Base-by-base conservation (phyloP, 2,329 filamentous ascomycete genomes). In the Trichoderma sp. region DNA sequence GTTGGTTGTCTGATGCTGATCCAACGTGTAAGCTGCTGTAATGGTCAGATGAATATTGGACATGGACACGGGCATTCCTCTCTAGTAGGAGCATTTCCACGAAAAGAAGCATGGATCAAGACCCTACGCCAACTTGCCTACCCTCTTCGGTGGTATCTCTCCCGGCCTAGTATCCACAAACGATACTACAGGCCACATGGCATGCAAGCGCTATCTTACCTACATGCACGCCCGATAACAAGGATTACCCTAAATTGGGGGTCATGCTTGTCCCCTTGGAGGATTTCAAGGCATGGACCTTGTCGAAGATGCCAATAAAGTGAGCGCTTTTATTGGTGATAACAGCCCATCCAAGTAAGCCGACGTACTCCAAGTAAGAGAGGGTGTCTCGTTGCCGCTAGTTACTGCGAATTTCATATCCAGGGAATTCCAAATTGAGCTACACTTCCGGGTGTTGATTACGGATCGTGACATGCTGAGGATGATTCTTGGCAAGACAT, bases 111-210 rank as follows among this genome's bases (percentile, higher is more conserved):
- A 32, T 30, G 47, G 62, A 53, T 20, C 39, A 32, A 15, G 34
- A 23, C 39, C 15, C 36, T 39, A 39, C 36, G 8, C 20, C 20
- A 58, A 3, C 61, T 43, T 43, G 13, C 32, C 32, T 67, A 6
- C 61, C 50, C 13, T 55, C 30, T 17, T 39, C 53, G 64, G 64
- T 67, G 32, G 39, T 67, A 26, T 67, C 47, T 67, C 30, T 43
- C 15, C 64, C 39, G 15, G 23, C 15, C 64, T 39, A 43, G 36
- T 43, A 39, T 26, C 64, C 64, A 36, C 32, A 39, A 55, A 30
- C 15, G 30, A 39, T 67, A 17, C 64, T 53, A 67, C 64, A 20
- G 50, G 17, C 64, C 64, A 67, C 64, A 67, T 67, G 64, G 64
- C 47, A 55, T 36, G 20, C 63, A 36, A 28, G 63, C 32, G 64